Conservation (phyloP, 73 alveolate species). For the Paramecium caudatum region DNA sequence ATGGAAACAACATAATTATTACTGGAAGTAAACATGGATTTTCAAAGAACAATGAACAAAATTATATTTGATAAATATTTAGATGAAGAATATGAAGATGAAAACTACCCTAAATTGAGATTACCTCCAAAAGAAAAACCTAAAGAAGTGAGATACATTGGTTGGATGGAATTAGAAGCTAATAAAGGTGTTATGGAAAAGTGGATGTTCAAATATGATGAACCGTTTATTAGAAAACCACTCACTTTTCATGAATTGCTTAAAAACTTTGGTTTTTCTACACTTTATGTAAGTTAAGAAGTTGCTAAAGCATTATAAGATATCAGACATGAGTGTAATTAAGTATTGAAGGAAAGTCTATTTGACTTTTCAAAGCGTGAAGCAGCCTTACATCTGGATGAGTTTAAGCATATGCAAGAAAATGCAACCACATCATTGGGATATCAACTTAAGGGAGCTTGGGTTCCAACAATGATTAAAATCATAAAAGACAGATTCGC, state of each 20-base stretch:
- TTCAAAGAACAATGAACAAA: constrained; percentile 97
- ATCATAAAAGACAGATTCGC: constrained; percentile 93
- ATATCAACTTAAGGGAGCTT: constrained; percentile 89
- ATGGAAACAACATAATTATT: constrained; percentile 83
- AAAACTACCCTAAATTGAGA: constrained; percentile 68
- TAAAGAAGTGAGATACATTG: constrained; percentile 79
- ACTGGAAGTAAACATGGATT: constrained; percentile 89
- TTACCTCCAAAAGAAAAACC: constrained; percentile 80
- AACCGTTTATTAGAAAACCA: constrained; percentile 85
- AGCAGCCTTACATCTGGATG: constrained; percentile 85
- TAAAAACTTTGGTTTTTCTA: constrained; percentile 89
- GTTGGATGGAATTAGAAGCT: constrained; percentile 83
- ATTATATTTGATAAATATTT: constrained; percentile 94
- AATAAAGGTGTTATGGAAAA: constrained; percentile 72
- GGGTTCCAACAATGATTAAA: constrained; percentile 95
- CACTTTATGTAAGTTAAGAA: constrained; percentile 88
- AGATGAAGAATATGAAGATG: constrained; percentile 80
- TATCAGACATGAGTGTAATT: constrained; percentile 89
- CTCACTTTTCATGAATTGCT: constrained; percentile 85
- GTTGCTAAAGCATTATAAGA: constrained; percentile 87
- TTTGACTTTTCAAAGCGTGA: constrained; percentile 51
- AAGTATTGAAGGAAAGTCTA: constrained; percentile 13
- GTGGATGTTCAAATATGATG: constrained; percentile 70
- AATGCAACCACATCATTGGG: constrained; percentile 89
- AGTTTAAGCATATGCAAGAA: constrained; percentile 94